phyloP scores from a whole-genome alignment of 2,329 filamentous ascomycete species.

The Sporothrix mexicana region DNA sequence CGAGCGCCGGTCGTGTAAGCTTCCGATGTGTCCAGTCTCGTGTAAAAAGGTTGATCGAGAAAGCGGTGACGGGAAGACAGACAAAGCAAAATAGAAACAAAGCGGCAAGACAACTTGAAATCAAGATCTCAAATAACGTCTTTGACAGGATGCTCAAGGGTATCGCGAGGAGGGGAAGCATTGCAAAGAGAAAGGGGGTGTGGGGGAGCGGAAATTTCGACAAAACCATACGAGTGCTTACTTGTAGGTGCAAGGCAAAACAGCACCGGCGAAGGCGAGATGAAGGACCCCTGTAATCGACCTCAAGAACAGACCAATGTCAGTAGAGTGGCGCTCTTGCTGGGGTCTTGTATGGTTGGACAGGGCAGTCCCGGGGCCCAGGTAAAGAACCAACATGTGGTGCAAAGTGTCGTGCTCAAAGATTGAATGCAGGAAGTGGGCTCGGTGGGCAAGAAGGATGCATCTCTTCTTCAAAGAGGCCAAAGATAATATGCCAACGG shows the following conservation, averaged over 20 bases:
- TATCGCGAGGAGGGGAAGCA: not conserved
- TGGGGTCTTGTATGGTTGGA: not conserved
- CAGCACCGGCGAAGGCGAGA: not conserved
- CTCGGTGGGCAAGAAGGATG: no score
- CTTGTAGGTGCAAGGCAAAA: not conserved
- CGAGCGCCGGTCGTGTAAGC: slow-evolving; percentile 24
- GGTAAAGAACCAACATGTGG: slow-evolving; percentile 10
- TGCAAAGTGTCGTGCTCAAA: slow-evolving; percentile 19
- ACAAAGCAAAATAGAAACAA: not conserved
- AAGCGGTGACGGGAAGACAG: not conserved
- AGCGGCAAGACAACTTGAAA: not conserved
- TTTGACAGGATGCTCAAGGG: not conserved
- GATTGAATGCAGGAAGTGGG: not conserved
- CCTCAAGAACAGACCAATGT: not conserved
- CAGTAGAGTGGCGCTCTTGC: not conserved
- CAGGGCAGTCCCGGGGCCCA: slow-evolving; percentile 10
- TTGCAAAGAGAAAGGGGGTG: not conserved
- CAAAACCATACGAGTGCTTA: not conserved
- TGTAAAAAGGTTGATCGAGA: not conserved
- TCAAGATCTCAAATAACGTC: not conserved
- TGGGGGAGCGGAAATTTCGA: slow-evolving; percentile 23
- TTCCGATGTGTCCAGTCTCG: slow-evolving; percentile 23
- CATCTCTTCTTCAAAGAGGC: no score
- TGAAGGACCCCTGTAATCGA: slow-evolving; percentile 16
- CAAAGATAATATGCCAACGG: no score